phyloP scores from a whole-genome alignment of 2,329 filamentous ascomycete species.

The Talaromyces sp. region DNA sequence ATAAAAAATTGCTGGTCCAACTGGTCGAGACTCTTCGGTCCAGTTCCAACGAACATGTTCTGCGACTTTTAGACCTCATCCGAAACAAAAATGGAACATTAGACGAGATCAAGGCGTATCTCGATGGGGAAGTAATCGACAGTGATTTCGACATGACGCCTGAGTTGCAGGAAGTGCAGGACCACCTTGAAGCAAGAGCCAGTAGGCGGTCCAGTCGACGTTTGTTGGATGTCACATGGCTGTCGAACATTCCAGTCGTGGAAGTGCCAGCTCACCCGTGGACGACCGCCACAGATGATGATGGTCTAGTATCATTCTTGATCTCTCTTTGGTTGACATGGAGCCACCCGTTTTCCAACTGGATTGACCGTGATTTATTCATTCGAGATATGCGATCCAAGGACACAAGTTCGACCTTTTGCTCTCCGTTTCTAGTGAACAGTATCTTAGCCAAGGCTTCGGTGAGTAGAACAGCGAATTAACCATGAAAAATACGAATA shows the following conservation, averaged over 20 bases:
- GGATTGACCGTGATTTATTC: conserved; percentile 33
- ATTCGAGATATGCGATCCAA: conserved; percentile 34
- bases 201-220: conserved; percentile 10
- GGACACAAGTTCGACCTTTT: conserved; percentile 26
- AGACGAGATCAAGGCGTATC: conserved; percentile 12
- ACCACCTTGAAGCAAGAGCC: conserved; percentile 4
- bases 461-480: conserved; percentile 20
- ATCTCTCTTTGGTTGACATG: conserved; percentile 29
- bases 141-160: conserved; percentile 8
- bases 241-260: conserved; percentile 15
- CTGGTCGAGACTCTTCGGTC: conserved; percentile 24
- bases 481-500: neutral
- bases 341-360: conserved; percentile 30
- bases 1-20: conserved; percentile 22
- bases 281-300: conserved; percentile 16
- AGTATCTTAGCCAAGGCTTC: conserved; percentile 32
- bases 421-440: conserved; percentile 37
- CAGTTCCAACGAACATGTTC: conserved; percentile 14
- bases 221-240: conserved; percentile 16
- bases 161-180: conserved; percentile 11
- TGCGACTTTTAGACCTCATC: conserved; percentile 14
- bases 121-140: conserved; percentile 6
- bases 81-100: conserved; percentile 4
- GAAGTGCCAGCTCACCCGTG: conserved; percentile 15
- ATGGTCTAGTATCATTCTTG: conserved; percentile 15